Evolutionary conservation across 768 basidiomycete genomes (phyloP).

Genomic region (Lyophyllum semitale): DNA sequence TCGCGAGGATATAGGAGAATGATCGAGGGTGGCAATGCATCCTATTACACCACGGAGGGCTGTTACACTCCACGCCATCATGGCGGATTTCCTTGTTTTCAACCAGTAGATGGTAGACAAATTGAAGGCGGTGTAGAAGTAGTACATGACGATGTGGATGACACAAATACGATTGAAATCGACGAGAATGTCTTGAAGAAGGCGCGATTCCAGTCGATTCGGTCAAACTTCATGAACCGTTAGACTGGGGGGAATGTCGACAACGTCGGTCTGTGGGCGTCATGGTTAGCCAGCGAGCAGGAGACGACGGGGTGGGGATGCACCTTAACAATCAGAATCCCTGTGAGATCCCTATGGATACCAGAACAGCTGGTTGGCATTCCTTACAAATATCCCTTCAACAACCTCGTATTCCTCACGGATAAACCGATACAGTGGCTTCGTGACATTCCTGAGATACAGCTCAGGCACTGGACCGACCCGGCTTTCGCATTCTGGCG

Average conservation of each 20-base stretch:
- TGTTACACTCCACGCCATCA: constrained; percentile 91
- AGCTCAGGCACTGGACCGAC: constrained; percentile 91
- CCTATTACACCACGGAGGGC: constrained; percentile 95
- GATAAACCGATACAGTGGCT: constrained; percentile 94
- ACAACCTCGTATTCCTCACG: constrained; percentile 96
- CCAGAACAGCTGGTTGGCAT: constrained; percentile 99
- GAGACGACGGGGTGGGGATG: neutral
- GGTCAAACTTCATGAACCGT: constrained; percentile 96
- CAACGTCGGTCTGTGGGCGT: constrained; percentile 70
- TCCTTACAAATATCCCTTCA: constrained; percentile 91
- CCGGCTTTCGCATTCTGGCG: constrained; percentile 94
- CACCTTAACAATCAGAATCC: constrained; percentile 93
- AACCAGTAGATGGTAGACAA: constrained; percentile 82
- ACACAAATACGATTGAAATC: constrained; percentile 99
- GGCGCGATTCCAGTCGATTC: constrained; percentile 93
- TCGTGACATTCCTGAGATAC: constrained; percentile 88
- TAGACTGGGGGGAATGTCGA: constrained; percentile 90
- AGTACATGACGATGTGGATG: constrained; percentile 92
- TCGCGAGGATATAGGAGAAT: constrained; percentile 98
- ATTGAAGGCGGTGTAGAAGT: constrained; percentile 95
- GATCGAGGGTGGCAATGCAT: constrained; percentile 89
- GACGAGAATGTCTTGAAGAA: constrained; percentile 99
- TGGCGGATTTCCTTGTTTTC: constrained; percentile 56
- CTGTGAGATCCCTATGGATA: constrained; percentile 97
- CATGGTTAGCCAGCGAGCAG: neutral